Percentiles rank a stretch among this genome's conserved stretches.
Conservation (phyloP, 768 basidiomycete species). For the Aureoboletus auriporus region DNA sequence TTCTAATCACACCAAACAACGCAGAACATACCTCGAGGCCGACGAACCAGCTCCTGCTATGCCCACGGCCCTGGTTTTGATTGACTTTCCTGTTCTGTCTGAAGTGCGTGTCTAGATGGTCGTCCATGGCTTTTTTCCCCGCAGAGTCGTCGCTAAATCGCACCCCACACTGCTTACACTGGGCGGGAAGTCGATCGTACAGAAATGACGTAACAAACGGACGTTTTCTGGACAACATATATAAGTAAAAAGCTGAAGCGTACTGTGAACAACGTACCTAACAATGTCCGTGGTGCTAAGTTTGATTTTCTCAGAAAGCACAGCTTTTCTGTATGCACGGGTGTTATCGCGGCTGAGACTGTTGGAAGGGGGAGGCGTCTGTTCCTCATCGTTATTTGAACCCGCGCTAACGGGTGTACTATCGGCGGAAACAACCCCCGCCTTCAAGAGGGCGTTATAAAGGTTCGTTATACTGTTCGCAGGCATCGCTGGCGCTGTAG, state of each 20-base stretch:
- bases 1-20: neutral
- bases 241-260: neutral
- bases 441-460: constrained; percentile 67
- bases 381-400: constrained; percentile 22
- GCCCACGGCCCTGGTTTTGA: constrained; percentile 76
- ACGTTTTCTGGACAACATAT: constrained; percentile 36
- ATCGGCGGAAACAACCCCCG: constrained; percentile 66
- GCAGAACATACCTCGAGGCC: constrained; percentile 63
- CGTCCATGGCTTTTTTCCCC: constrained; percentile 76
- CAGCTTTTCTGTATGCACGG: constrained; percentile 54
- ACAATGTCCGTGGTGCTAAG: constrained; percentile 67
- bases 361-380: constrained; percentile 31
- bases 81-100: constrained; percentile 83
- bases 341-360: constrained; percentile 44
- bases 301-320: constrained; percentile 58
- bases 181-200: constrained; percentile 68
- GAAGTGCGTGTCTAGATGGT: constrained; percentile 97
- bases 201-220: constrained; percentile 62
- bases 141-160: constrained; percentile 71
- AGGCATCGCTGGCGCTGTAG: constrained; percentile 21
- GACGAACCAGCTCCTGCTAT: constrained; percentile 88
- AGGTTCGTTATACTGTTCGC: constrained; percentile 50
- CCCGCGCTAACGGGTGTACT: constrained; percentile 51
- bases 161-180: constrained; percentile 93
- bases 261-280: constrained; percentile 44